These are phyloP conservation scores for Amaranthus cruentus DNA, from an alignment of 148 eudicot species.

Conservation along the genomic window DNA sequence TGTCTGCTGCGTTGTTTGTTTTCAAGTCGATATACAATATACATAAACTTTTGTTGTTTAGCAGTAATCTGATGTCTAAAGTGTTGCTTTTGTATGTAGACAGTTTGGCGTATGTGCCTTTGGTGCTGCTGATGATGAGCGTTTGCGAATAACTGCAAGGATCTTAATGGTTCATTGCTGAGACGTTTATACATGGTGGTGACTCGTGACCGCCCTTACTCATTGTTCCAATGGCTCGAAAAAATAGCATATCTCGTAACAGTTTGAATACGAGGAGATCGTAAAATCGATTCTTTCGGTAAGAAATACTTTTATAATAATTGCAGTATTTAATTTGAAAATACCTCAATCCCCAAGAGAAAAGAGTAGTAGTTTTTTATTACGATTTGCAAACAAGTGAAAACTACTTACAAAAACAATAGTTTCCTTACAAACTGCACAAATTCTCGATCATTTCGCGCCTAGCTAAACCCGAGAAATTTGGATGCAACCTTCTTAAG, in stretches of 20 bases:
- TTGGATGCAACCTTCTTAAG: not conserved
- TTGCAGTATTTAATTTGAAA: too few species aligned
- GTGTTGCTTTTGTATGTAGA: too few species aligned
- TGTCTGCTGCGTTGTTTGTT: too few species aligned
- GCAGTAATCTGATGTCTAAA: too few species aligned
- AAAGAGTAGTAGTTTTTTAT: constrained; percentile 9
- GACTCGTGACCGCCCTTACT: constrained; percentile 49
- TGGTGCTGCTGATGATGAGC: too few species aligned
- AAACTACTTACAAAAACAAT: constrained; percentile 21
- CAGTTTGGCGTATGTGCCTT: too few species aligned
- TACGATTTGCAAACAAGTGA: constrained; percentile 10
- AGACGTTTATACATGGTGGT: constrained; percentile 77
- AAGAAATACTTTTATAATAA: too few species aligned
- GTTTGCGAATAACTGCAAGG: not conserved
- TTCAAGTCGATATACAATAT: too few species aligned
- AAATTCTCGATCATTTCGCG: not conserved
- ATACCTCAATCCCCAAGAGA: not conserved
- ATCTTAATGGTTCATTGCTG: constrained; percentile 52
- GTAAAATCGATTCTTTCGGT: too few species aligned
- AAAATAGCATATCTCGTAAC: constrained; percentile 60
- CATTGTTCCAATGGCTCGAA: constrained; percentile 84
- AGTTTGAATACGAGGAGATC: too few species aligned
- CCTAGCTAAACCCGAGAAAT: not conserved
- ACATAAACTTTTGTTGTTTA: too few species aligned
- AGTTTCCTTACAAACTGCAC: constrained; percentile 20